Evolutionary conservation across 129 eudicot species (phyloP), one percentile per base, ranked within the genome.

Genomic region (Flaveria brownii): DNA sequence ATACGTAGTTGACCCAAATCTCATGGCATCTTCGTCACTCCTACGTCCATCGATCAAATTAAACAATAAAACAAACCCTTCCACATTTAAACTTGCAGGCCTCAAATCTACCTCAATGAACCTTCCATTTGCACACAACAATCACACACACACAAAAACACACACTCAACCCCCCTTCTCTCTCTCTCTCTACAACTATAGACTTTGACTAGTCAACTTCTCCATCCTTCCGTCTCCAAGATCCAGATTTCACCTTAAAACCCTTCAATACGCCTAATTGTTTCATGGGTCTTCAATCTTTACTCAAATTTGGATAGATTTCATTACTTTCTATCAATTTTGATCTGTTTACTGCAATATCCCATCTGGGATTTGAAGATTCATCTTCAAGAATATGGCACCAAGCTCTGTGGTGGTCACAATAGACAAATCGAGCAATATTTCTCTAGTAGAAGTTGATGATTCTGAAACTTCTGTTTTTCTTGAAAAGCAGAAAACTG

Each of bases 401-500:
- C 87, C 90, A 54, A 77, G 56, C 22, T 83, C 87, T 15, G 87
- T 86, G 25, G 85, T 86, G 2, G 87, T 86, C 10, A 86, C 80
- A 9, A 77, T 86, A 9, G 90, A 80, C 41, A 81, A 86, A 54
- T 65, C 90, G n/a, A 82, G 69, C 67, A 80, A 75, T 43, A 75
- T 85, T 56, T 85, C 89, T 9, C 78, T 83, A 77, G 81, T 83
- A 11, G 87, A 86, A 59, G 57, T 88, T 54, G 77, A 86, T 51
- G 83, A 74, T 73, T 51, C 86, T 36, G 77, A 82, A 2, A 66
- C 84, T 36, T 78, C 87, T 7, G 66, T 77, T 10, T 85, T 87
- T 56, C 82, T 72, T 22, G 96, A 86, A 66, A 90, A 90, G 73
- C 88, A 87, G 36, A 92, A 82, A 66, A 82, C 96, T 67, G 84